These are phyloP conservation scores for Podospora fimiseda DNA, from an alignment of 495 filamentous ascomycete genomes.

Conservation along the genomic window DNA sequence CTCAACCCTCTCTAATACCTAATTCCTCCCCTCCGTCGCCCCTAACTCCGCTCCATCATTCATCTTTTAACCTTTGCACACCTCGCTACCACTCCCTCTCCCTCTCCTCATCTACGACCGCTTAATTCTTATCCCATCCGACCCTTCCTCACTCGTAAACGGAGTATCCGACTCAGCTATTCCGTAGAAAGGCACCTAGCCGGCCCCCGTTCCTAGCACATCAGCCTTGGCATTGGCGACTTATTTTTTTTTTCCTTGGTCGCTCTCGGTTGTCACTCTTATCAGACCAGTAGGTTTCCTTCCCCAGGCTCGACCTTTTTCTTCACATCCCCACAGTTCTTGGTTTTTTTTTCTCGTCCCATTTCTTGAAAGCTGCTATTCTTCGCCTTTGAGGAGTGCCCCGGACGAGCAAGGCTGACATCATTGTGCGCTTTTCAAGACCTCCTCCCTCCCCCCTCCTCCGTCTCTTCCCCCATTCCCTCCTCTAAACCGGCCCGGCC, in stretches of 20 bases:
- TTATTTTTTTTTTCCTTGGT: constrained; percentile 7
- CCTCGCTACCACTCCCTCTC: not conserved
- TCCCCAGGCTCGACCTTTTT: constrained; percentile 2
- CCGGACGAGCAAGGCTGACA: constrained; percentile 21
- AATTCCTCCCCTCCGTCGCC: not conserved
- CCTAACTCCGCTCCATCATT: not conserved
- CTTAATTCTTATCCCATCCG: not conserved
- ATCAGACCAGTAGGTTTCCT: constrained; percentile 13
- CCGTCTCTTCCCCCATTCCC: constrained; percentile 10
- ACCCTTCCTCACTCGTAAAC: not conserved
- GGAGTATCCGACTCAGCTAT: not conserved
- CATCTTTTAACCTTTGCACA: not conserved
- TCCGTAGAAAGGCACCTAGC: not conserved
- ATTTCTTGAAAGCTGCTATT: not conserved
- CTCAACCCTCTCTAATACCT: not conserved
- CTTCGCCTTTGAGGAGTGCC: constrained; percentile 4
- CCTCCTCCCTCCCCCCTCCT: constrained; percentile 6
- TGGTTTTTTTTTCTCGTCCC: not conserved
- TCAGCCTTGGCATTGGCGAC: constrained; percentile 16
- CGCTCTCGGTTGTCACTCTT: constrained; percentile 9
- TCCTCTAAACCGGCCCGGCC: not conserved
- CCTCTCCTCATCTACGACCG: not conserved
- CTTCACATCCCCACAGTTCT: constrained; percentile 14
- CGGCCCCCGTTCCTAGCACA: not conserved
- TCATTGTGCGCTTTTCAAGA: constrained; percentile 15